Evolutionary conservation across 2,329 filamentous ascomycete genomes (phyloP).

Genomic region (Hysterium pulicare): DNA sequence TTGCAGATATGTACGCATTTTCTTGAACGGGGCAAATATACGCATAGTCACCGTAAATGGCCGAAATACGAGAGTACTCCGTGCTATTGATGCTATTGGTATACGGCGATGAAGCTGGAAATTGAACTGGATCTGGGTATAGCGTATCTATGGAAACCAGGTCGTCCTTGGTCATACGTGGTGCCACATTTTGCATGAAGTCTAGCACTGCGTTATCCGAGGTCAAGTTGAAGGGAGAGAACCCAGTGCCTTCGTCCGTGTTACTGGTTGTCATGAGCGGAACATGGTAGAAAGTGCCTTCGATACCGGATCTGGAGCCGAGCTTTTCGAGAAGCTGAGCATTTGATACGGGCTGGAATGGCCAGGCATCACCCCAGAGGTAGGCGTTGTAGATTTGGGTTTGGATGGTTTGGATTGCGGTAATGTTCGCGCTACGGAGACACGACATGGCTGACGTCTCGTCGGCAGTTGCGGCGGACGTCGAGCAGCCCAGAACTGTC

Average conservation of each 20-base stretch:
- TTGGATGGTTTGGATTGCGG: slow-evolving; percentile 40
- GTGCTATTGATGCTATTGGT: not conserved
- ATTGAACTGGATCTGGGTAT: not conserved
- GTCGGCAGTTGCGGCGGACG: slow-evolving; percentile 13
- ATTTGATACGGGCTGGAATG: slow-evolving; percentile 48
- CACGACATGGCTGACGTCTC: slow-evolving; percentile 39
- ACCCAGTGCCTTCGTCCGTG: not conserved
- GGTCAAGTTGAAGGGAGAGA: not conserved
- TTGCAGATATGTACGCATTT: slow-evolving; percentile 22
- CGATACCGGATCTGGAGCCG: slow-evolving; percentile 24
- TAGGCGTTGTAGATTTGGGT: slow-evolving; percentile 39
- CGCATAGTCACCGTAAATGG: slow-evolving; percentile 29
- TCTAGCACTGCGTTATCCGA: not conserved
- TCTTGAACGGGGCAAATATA: slow-evolving; percentile 37
- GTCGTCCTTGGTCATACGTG: not conserved
- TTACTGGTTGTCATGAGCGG: slow-evolving; percentile 26
- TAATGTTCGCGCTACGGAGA: slow-evolving; percentile 36
- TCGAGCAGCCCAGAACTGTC: slow-evolving; percentile 19
- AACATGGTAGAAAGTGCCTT: slow-evolving; percentile 34
- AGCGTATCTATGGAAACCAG: not conserved
- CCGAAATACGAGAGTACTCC: not conserved
- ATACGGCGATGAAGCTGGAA: not conserved
- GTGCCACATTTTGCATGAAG: not conserved
- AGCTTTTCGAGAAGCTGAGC: slow-evolving; percentile 39
- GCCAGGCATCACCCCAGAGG: slow-evolving; percentile 45